These are phyloP conservation scores for Delphinella strobiligena DNA, from an alignment of 2,329 filamentous ascomycete species.

Conservation along the genomic window DNA sequence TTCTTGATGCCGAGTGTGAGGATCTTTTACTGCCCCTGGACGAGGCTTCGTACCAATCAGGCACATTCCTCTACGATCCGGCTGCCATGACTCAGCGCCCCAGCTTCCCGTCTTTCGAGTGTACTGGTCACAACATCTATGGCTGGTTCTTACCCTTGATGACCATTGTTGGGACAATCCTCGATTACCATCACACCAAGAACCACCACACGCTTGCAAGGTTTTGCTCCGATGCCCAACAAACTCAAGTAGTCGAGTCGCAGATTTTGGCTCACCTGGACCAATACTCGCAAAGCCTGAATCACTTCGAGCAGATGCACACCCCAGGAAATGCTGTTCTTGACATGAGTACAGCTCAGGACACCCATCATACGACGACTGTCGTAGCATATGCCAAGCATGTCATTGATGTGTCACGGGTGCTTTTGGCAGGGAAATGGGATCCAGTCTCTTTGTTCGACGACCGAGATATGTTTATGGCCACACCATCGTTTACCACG, in stretches of 20 bases:
- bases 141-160: slow-evolving; percentile 8
- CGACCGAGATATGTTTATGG: slow-evolving; percentile 8
- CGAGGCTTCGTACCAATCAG: slow-evolving; percentile 6
- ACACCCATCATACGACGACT: slow-evolving; percentile 6
- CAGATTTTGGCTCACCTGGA: slow-evolving; percentile 6
- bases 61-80: slow-evolving; percentile 2
- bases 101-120: slow-evolving; percentile 7
- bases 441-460: slow-evolving; percentile 7
- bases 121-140: slow-evolving; percentile 7
- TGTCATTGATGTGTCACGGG: slow-evolving; percentile 6
- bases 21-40: slow-evolving; percentile 6
- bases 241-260: slow-evolving; percentile 1
- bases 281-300: slow-evolving; percentile 6
- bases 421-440: slow-evolving; percentile 7
- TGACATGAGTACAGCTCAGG: slow-evolving; percentile 3
- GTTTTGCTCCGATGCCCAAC: slow-evolving; percentile 6
- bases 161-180: slow-evolving; percentile 8
- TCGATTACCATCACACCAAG: slow-evolving; percentile 7
- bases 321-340: not conserved
- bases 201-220: slow-evolving; percentile 6
- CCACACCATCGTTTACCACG: slow-evolving; percentile 6
- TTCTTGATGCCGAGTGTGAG: slow-evolving; percentile 7
- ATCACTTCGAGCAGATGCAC: slow-evolving; percentile 5
- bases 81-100: slow-evolving; percentile 5
- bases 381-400: slow-evolving; percentile 7